Percentiles rank a stretch among this genome's conserved stretches.
phyloP scores from a whole-genome alignment of 306 rosid species.

The Cicer arietinum region DNA sequence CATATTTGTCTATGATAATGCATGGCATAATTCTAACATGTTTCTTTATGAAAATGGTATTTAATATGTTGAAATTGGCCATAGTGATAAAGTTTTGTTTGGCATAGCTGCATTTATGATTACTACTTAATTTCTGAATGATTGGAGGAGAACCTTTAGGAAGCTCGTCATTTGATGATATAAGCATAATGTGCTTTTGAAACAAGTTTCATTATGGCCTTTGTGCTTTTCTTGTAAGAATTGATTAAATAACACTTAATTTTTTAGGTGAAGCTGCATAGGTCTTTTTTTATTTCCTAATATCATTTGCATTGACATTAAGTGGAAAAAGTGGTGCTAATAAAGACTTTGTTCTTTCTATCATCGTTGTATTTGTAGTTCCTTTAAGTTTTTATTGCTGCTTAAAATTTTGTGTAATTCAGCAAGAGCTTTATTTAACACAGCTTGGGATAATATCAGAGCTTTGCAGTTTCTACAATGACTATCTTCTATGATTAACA shows the following conservation, averaged over 20 bases:
- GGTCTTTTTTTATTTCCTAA: background rate
- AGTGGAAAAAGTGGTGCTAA: constrained; percentile 11
- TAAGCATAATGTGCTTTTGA: constrained; percentile 2
- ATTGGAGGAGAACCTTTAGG: constrained; percentile 28
- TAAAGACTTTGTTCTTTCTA: background rate
- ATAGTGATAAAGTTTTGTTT: background rate
- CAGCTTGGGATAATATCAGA: constrained; percentile 1
- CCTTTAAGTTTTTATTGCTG: constrained; percentile 9
- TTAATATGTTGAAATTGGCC: constrained; percentile 5
- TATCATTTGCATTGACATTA: constrained; percentile 4
- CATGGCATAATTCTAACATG: background rate
- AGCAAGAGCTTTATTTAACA: background rate
- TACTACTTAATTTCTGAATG: constrained; percentile 17
- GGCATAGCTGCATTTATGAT: background rate
- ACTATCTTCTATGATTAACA: constrained; percentile 10
- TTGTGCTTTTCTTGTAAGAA: background rate
- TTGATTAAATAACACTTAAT: constrained; percentile 10
- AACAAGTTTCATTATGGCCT: constrained; percentile 7
- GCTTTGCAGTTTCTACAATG: background rate
- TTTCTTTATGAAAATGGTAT: background rate
- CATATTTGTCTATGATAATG: constrained; percentile 2
- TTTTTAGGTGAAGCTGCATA: constrained; percentile 8
- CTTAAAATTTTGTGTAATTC: background rate
- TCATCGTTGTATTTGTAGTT: constrained; percentile 6
- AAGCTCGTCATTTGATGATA: constrained; percentile 12